phyloP scores from a whole-genome alignment of 2,329 filamentous ascomycete genomes.

The Graphiopsis chlorocephala region DNA sequence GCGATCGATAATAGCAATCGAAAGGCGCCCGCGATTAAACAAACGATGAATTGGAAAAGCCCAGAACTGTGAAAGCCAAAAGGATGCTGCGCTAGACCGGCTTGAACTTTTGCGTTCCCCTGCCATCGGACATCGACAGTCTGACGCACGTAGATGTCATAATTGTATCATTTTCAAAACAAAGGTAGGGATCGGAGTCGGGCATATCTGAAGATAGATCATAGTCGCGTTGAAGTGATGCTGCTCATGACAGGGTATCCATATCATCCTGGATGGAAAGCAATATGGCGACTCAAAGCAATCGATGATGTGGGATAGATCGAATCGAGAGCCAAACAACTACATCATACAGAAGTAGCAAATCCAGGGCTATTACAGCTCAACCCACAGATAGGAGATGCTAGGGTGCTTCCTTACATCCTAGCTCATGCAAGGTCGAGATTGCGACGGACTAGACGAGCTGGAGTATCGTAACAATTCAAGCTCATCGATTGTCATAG shows the following conservation, averaged over 20 bases:
- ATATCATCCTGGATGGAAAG: neutral
- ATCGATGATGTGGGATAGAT: neutral
- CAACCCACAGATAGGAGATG: neutral
- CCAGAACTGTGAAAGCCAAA: neutral
- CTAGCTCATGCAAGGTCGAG: too few relatives aligned
- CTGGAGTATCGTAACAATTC: neutral
- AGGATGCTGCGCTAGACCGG: neutral
- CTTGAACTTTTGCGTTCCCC: neutral
- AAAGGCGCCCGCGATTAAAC: neutral
- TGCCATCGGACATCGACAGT: neutral
- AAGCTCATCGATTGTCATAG: neutral
- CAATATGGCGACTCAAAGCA: too few relatives aligned
- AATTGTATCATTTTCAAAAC: neutral
- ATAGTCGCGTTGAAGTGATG: neutral
- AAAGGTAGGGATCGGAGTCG: neutral
- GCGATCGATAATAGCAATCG: neutral
- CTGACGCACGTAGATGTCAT: neutral
- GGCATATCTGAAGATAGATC: neutral
- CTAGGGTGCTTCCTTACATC: too few relatives aligned
- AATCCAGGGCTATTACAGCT: neutral
- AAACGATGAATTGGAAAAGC: too few relatives aligned
- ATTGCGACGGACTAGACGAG: neutral
- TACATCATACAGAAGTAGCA: neutral
- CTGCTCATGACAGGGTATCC: neutral
- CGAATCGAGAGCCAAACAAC: neutral